Base-by-base conservation (phyloP, 176 grass and related monocot genomes). In the Zizania latifolia region DNA sequence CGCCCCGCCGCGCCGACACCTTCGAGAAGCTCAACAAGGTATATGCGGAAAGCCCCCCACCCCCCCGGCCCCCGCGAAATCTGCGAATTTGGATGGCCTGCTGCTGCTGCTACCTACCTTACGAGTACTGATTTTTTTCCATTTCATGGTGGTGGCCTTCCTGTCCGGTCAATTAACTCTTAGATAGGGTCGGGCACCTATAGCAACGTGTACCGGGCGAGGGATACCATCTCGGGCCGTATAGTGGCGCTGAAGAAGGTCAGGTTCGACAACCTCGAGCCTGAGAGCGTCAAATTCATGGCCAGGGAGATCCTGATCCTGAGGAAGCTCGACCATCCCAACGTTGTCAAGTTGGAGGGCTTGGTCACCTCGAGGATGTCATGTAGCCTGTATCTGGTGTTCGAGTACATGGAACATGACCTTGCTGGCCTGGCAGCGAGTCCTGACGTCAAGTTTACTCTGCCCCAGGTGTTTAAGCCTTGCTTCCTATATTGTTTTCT, bases 1-100 rank as follows among this genome's bases (percentile, higher is more conserved):
- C 75, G 6, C 86, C 86, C 11, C 80, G 86, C 75, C 35, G 86
- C 34, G 62, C 86, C 26, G 80, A 83, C 53, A 74, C 86, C 26
- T 88, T 79, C 62, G 75, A 83, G 69, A 88, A 88, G 75, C 74
- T 88, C 75, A 88, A 88, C 77, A 88, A 88, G 86, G 86, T 88
- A 70, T 57, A 16, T 13, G 65, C 28, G 21, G 15, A 6, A 24
- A 63, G 9, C 2, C 0, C 17, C 32, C 12, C 13, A 10, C 29
- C 28, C 37, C 1, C n/a, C n/a, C n/a, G n/a, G 9, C 2, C 0
- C 17, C 32, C 12, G 9, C 1, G 10, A 35, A 53, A 39, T 15
- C 41, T 23, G 19, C 1, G 0, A 54, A 74, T 36, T 74, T 83
- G 14, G 21, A 36, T 11, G 10, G 24, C 38, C 4, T 71, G 57